phyloP scores from a whole-genome alignment of 108 stramenopile species.

The Pseudonitzschia delicatissima region DNA sequence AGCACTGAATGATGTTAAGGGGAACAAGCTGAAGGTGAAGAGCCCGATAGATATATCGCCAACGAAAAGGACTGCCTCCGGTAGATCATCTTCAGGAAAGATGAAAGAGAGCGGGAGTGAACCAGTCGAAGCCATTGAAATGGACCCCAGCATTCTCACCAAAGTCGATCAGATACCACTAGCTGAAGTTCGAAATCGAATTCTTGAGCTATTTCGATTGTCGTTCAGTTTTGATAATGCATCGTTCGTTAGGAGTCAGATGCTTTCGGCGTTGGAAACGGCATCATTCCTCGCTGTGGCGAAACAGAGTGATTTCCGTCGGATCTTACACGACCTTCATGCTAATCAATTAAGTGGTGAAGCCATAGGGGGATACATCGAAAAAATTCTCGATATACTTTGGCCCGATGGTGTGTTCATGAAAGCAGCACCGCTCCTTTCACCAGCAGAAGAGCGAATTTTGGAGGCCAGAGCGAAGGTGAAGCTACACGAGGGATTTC shows the following conservation, averaged over 20 bases:
- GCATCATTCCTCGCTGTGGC: constrained; percentile 77
- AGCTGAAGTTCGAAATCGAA: constrained; percentile 61
- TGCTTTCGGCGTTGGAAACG: constrained; percentile 79
- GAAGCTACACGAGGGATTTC: constrained; percentile 57
- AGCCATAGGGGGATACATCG: constrained; percentile 59
- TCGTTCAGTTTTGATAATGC: constrained; percentile 87
- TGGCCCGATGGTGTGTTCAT: constrained; percentile 87
- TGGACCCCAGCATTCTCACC: constrained; percentile 31
- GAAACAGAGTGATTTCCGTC: constrained; percentile 64
- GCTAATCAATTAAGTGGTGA: constrained; percentile 63
- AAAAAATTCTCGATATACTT: constrained; percentile 56
- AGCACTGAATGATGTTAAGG: constrained; percentile 8
- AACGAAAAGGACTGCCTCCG: not conserved
- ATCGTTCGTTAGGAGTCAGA: constrained; percentile 74
- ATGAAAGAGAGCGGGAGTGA: not conserved
- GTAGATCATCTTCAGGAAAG: not conserved
- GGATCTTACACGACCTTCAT: constrained; percentile 65
- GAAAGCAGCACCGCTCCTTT: constrained; percentile 39
- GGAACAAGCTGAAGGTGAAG: not conserved
- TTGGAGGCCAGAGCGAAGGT: constrained; percentile 41
- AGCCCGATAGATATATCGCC: not conserved
- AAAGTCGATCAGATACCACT: constrained; percentile 68
- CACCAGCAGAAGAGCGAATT: constrained; percentile 39
- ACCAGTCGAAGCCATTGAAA: not conserved
- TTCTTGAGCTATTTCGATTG: constrained; percentile 68